These are phyloP conservation scores for Aspergillus bombycis DNA, from an alignment of 2,329 filamentous ascomycete species.

Conservation along the genomic window DNA sequence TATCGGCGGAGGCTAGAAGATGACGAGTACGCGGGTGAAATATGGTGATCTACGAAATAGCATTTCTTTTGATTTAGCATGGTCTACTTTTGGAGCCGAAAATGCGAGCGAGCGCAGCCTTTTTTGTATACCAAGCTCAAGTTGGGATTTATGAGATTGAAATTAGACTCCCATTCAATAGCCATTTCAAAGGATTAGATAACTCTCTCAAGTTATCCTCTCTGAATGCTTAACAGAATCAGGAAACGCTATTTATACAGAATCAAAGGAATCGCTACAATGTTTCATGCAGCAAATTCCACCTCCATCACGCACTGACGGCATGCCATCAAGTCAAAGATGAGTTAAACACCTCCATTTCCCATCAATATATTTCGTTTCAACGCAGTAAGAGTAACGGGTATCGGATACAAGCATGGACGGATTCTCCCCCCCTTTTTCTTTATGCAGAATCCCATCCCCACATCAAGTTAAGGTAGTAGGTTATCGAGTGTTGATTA, in stretches of 20 bases:
- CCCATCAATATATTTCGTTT: conserved; percentile 3
- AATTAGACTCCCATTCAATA: not conserved
- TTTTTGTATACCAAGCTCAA: not conserved
- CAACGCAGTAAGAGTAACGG: conserved; percentile 5
- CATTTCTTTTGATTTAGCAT: not conserved
- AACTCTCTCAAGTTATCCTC: not conserved
- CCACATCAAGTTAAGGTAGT: not conserved
- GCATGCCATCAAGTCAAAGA: not conserved
- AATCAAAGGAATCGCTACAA: conserved; percentile 8
- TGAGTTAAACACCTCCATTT: not conserved
- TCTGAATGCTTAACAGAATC: not conserved
- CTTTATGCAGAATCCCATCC: not conserved
- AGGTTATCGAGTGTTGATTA: not conserved
- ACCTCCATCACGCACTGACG: not conserved
- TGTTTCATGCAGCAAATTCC: not conserved
- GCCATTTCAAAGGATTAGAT: not conserved
- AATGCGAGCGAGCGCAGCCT: not conserved
- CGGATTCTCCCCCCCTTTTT: not conserved
- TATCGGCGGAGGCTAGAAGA: conserved; percentile 9
- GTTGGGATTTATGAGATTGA: not conserved
- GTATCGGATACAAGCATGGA: conserved; percentile 7
- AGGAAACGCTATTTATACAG: conserved; percentile 15
- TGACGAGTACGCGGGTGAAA: conserved; percentile 11
- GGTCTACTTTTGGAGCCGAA: not conserved
- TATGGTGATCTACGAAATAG: conserved; percentile 10